These are phyloP conservation scores for Ustilago cynodontis DNA, from an alignment of 1,284 basidiomycete genomes.

Conservation along the genomic window DNA sequence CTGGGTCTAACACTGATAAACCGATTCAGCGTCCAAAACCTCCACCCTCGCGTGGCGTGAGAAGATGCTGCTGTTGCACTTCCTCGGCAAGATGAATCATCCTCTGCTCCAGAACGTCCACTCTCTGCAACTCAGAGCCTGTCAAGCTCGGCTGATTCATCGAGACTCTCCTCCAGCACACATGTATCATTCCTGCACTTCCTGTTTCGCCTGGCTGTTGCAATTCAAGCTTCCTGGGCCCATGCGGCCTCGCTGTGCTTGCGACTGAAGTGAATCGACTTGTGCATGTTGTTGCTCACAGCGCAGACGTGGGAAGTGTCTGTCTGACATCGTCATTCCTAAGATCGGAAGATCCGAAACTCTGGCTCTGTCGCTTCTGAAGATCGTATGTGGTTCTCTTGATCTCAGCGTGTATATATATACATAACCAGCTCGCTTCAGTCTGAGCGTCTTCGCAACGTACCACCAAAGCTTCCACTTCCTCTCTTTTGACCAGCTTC, in stretches of 20 bases:
- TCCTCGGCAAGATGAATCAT: slow-evolving; percentile 29
- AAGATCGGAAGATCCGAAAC: slow-evolving; percentile 9
- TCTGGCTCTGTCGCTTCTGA: neutral
- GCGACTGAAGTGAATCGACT: neutral
- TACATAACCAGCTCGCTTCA: neutral
- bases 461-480: neutral
- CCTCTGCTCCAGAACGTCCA: slow-evolving; percentile 5
- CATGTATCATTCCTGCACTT: neutral
- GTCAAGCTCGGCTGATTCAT: slow-evolving; percentile 26
- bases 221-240: neutral
- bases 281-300: slow-evolving; percentile 1
- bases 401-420: neutral
- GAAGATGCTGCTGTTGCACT: neutral
- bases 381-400: neutral
- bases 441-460: neutral
- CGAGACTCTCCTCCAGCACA: neutral
- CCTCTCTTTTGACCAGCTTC: neutral
- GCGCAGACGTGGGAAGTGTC: neutral
- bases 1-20: neutral
- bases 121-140: neutral
- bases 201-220: neutral
- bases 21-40: neutral
- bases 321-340: slow-evolving; percentile 1
- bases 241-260: neutral
- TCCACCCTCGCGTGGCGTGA: slow-evolving; percentile 3